Conservation (phyloP, 331 rosid species). For the Arachis monticola region DNA sequence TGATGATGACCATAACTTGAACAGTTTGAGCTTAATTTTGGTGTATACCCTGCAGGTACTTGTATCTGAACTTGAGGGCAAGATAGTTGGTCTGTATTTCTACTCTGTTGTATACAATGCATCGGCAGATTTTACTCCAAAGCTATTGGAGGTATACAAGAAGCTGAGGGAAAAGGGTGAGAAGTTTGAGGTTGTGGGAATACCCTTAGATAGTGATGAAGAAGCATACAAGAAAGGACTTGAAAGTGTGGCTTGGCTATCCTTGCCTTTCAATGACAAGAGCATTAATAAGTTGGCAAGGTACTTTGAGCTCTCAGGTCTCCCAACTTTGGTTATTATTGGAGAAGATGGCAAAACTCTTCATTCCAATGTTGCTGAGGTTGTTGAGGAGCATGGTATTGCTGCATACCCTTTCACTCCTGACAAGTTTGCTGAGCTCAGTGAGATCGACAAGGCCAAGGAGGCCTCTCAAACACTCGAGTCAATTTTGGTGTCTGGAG, state of each 20-base stretch:
- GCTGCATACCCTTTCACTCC: constrained; percentile 79
- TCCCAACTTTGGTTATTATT: constrained; percentile 68
- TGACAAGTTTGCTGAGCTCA: constrained; percentile 65
- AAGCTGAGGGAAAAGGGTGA: constrained; percentile 60
- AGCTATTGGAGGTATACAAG: constrained; percentile 57
- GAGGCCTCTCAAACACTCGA: constrained; percentile 66
- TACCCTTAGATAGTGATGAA: constrained; percentile 59
- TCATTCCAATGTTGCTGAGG: constrained; percentile 59
- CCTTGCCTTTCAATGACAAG: constrained; percentile 73
- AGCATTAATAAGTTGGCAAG: constrained; percentile 43
- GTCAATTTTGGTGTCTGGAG: constrained; percentile 61
- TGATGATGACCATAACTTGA: too few relatives aligned
- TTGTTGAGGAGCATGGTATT: constrained; percentile 61
- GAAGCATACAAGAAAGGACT: constrained; percentile 49
- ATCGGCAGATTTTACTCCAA: constrained; percentile 45
- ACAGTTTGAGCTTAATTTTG: too few relatives aligned
- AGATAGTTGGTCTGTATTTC: constrained; percentile 66
- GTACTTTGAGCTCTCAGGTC: constrained; percentile 58
- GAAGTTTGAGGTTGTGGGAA: constrained; percentile 66
- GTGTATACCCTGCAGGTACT: constrained; percentile 51
- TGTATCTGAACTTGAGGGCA: constrained; percentile 71
- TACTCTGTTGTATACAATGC: constrained; percentile 24
- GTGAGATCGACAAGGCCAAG: constrained; percentile 61
- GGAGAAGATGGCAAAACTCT: constrained; percentile 77
- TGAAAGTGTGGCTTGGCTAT: constrained; percentile 59